Evolutionary conservation across 129 eudicot genomes (phyloP), one percentile per base, ranked within the genome.

Genomic region (Arctium minus): DNA sequence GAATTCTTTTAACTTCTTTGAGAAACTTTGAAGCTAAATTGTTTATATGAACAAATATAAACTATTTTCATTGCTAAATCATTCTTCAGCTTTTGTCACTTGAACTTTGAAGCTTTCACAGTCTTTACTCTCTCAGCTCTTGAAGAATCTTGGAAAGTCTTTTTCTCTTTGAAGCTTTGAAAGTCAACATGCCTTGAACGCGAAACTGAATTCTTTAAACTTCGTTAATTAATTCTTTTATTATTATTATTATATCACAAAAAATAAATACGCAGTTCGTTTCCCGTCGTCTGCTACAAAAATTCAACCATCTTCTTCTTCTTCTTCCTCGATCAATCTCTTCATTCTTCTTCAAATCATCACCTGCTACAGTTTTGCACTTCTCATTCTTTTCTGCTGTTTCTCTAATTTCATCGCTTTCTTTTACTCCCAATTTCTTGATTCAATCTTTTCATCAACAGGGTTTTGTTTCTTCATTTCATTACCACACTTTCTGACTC

Each of bases 271-370:
- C 27, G 33, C 62, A 46, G 35, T 65, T 60, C 46, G 39, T 71
- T 72, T 29, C 56, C 77, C 64, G 65, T 79, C 76, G 80, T 79
- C 84, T 79, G 77, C 84, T 84, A 74, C 87, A 84, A 70, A 79
- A 79, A 84, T 84, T 84, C 87, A 84, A 84, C 87, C 31, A 70
- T 84, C 48, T 10, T 32, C 79, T 33, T 65, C 71, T 84, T 79
- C 80, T 18, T 42, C 83, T 0, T 64, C 80, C 9, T 32, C 32
- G 4, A 68, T 74, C 69, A 83, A 53, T 44, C 56, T 79, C 37
- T 35, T 74, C n/a, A 5, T 67, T 30, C 27, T 22, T 83, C 37
- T 50, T 77, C 73, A 83, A 77, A 83, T 77, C 73, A 15, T 48
- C 81, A 38, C n/a, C 77, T 27, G 36, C 74, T 70, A 2, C 0